A percentile compares a stretch with the other conserved stretches of the same genome.
Conservation (phyloP, 768 basidiomycete genomes). For the Kwoniella sp. region DNA sequence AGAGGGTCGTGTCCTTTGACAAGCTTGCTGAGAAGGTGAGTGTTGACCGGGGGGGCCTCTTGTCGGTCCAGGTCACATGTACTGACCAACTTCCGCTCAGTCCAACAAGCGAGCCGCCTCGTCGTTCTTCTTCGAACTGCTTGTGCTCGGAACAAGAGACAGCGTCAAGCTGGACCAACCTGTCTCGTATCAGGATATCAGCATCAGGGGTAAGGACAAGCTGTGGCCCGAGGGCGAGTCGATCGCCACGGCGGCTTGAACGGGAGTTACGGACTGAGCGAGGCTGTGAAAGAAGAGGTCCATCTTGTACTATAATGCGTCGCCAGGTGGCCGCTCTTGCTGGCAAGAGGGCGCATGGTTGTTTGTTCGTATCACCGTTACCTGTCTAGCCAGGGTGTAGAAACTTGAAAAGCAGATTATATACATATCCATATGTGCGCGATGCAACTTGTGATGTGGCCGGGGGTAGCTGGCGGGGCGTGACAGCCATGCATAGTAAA, state of each 20-base stretch:
- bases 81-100: slow-evolving; percentile 51
- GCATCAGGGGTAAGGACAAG: slow-evolving; percentile 71
- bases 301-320: too few relatives aligned
- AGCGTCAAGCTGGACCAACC: slow-evolving; percentile 75
- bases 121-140: slow-evolving; percentile 95
- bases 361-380: too few relatives aligned
- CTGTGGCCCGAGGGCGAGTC: slow-evolving; percentile 60
- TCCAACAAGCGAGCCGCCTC: slow-evolving; percentile 86
- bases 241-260: not conserved
- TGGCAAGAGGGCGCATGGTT: too few relatives aligned
- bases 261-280: not conserved
- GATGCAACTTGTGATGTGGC: not conserved
- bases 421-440: not conserved
- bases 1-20: slow-evolving; percentile 70
- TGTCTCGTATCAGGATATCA: slow-evolving; percentile 77
- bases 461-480: too few relatives aligned
- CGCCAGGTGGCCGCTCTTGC: too few relatives aligned
- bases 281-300: too few relatives aligned
- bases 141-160: slow-evolving; percentile 89
- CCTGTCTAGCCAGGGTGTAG: too few relatives aligned
- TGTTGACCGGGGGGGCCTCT: not conserved
- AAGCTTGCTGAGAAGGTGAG: slow-evolving; percentile 38
- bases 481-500: too few relatives aligned
- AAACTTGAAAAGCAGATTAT: too few relatives aligned
- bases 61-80: not conserved